Evolutionary conservation across 2,329 filamentous ascomycete species (phyloP).

Genomic region (Penicillium glabrum): DNA sequence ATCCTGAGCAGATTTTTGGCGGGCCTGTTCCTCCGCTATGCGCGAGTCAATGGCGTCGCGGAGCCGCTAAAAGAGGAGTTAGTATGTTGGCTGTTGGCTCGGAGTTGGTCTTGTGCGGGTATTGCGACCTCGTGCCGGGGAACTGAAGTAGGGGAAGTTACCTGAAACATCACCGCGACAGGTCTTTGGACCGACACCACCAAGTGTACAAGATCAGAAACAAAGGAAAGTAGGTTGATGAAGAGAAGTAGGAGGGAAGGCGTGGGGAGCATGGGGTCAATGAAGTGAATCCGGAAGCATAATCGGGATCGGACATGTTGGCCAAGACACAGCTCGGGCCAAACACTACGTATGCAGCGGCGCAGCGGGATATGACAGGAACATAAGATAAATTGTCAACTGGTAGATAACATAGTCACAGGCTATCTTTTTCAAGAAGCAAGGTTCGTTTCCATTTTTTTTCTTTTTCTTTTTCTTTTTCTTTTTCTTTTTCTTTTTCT

Average conservation of each 20-base stretch:
- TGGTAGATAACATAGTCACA: no score
- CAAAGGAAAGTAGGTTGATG: constrained; percentile 4
- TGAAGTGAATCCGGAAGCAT: not conserved
- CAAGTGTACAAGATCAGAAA: constrained; percentile 11
- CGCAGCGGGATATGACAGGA: not conserved
- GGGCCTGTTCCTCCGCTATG: constrained; percentile 88
- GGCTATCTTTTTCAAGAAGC: no score
- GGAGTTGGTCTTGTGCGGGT: not conserved
- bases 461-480: no score
- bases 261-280: constrained; percentile 14
- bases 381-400: no score
- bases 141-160: constrained; percentile 11
- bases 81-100: not conserved
- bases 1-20: constrained; percentile 59
- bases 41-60: constrained; percentile 82
- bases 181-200: constrained; percentile 19
- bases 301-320: constrained; percentile 7
- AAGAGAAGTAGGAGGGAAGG: constrained; percentile 9
- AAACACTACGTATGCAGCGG: not conserved
- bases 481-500: no score
- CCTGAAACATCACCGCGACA: constrained; percentile 28
- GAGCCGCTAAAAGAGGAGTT: constrained; percentile 59
- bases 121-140: not conserved
- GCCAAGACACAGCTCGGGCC: constrained; percentile 1
- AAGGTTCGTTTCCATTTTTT: no score